Conservation (phyloP, 352 stramenopile species). For the Thalassiosira pacifica region DNA sequence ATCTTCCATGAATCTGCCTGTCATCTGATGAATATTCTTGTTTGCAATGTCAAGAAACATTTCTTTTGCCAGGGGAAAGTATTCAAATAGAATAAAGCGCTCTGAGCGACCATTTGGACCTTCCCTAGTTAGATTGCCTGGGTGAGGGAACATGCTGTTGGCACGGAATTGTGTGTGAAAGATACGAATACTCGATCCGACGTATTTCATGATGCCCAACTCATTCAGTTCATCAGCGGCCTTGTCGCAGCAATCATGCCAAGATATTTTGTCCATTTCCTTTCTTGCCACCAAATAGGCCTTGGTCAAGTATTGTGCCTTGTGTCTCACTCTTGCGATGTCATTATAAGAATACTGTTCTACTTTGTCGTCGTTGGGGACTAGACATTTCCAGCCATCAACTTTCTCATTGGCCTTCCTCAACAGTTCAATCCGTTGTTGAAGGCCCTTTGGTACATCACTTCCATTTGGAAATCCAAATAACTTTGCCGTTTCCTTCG, state of each 20-base stretch:
- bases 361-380: conserved; percentile 15
- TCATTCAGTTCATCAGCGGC: not conserved
- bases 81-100: not conserved
- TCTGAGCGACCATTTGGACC: not conserved
- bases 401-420: conserved; percentile 23
- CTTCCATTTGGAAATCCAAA: conserved; percentile 31
- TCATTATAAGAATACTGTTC: conserved; percentile 1
- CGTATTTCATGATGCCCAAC: not conserved
- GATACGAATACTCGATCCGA: not conserved
- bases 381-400: conserved; percentile 25
- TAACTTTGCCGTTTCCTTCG: conserved; percentile 19
- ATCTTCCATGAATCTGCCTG: not conserved
- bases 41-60: not conserved
- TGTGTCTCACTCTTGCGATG: conserved; percentile 24
- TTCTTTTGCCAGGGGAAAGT: conserved; percentile 18
- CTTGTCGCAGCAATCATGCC: conserved; percentile 5
- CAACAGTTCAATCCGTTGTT: conserved; percentile 31
- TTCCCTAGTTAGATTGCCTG: not conserved
- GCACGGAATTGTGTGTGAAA: not conserved
- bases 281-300: conserved; percentile 16
- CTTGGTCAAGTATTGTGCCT: conserved; percentile 23
- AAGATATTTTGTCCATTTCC: conserved; percentile 4
- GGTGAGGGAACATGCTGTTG: not conserved
- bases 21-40: not conserved
- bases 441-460: conserved; percentile 25